These are phyloP conservation scores for Cyclostephanos invisitatus DNA, from an alignment of 108 stramenopile species.

Conservation along the genomic window DNA sequence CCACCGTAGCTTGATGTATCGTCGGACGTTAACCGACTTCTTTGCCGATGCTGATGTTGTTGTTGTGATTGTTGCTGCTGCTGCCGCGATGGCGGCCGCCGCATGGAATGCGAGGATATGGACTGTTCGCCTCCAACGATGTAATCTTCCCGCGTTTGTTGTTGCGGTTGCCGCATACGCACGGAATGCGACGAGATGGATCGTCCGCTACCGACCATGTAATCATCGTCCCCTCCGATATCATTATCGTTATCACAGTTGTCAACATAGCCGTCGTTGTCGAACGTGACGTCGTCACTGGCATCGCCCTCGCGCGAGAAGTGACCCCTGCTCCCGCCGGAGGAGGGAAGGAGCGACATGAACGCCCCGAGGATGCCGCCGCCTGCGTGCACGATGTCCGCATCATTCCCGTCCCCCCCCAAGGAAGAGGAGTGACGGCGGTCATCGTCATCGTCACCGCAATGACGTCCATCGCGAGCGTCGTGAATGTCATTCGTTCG, in stretches of 20 bases:
- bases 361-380: no score
- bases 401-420: no score
- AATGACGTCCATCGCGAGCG: background rate
- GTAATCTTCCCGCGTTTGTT: background rate
- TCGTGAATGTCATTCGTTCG: background rate
- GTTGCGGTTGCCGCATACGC: background rate
- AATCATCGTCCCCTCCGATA: conserved; percentile 9
- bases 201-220: background rate
- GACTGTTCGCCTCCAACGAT: background rate
- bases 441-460: background rate
- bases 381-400: no score
- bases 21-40: background rate
- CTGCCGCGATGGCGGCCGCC: background rate
- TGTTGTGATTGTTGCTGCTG: background rate
- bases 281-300: background rate
- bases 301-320: no score
- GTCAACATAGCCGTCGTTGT: conserved; percentile 2
- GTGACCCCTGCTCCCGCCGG: no score
- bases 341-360: no score
- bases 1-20: conserved; percentile 23
- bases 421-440: no score
- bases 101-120: background rate
- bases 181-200: background rate
- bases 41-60: background rate
- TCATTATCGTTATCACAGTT: background rate